Evolutionary conservation across 148 eudicot species (phyloP).

Genomic region (Chenopodium quinoa): DNA sequence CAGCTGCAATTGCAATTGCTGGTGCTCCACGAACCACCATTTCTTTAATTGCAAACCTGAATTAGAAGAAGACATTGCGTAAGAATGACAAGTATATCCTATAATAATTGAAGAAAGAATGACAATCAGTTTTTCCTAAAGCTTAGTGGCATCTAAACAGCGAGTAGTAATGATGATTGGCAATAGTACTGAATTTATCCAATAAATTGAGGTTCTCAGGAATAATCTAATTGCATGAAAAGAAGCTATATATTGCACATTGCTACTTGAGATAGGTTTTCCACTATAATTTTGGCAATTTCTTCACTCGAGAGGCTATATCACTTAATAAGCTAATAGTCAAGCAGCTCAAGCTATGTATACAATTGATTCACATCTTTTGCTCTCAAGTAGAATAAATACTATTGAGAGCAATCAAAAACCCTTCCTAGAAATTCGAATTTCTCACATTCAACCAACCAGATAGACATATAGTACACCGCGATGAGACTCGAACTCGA

Average conservation of each 20-base stretch:
- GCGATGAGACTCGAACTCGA: neutral
- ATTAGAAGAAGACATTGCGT: neutral
- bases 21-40: conserved; percentile 99
- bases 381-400: neutral
- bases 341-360: too few relatives aligned
- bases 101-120: neutral
- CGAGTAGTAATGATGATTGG: neutral
- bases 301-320: neutral
- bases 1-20: conserved; percentile 96
- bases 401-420: too few relatives aligned
- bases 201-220: neutral
- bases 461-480: neutral
- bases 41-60: conserved; percentile 83
- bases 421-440: too few relatives aligned
- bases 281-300: neutral
- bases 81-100: neutral
- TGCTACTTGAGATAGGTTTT: neutral
- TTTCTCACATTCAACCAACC: neutral
- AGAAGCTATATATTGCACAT: neutral
- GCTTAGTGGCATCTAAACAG: neutral
- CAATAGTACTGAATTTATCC: neutral
- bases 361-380: neutral
- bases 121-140: neutral
- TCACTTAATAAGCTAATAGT: neutral
- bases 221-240: too few relatives aligned